phyloP scores from a whole-genome alignment of 2,329 filamentous ascomycete species.

The Eutypa lata region DNA sequence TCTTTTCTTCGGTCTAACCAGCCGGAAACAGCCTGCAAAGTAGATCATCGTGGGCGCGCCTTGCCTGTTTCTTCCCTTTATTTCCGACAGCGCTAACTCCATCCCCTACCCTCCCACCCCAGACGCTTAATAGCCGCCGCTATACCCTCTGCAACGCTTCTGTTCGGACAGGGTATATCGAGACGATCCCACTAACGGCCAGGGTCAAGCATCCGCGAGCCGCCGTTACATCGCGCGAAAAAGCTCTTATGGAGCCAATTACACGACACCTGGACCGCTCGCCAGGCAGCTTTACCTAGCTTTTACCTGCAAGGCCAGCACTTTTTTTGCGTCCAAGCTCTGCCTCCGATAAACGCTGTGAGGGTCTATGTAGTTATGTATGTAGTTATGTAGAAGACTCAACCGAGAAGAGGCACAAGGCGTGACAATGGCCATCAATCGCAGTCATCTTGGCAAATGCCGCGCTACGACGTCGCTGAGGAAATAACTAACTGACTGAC shows the following conservation, averaged over 20 bases:
- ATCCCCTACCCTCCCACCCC: neutral
- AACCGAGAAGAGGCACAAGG: neutral
- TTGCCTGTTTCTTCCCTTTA: neutral
- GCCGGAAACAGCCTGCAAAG: neutral
- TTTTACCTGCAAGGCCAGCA: neutral
- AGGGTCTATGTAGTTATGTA: no score
- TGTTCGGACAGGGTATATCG: slow-evolving; percentile 10
- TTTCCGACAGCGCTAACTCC: neutral
- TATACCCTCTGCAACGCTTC: slow-evolving; percentile 4
- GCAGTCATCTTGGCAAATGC: neutral
- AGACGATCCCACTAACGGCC: slow-evolving; percentile 17
- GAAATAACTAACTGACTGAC: neutral
- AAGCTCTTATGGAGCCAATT: neutral
- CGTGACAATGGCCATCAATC: neutral
- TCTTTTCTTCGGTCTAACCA: neutral
- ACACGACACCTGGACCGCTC: neutral
- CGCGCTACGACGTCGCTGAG: neutral
- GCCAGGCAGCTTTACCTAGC: neutral
- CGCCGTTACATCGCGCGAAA: slow-evolving; percentile 20
- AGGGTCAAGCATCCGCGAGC: slow-evolving; percentile 22
- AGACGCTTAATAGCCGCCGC: slow-evolving; percentile 2
- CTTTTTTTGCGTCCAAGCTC: neutral
- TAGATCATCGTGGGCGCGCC: neutral
- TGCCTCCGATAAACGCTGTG: neutral
- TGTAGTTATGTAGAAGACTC: neutral